Evolutionary conservation across 306 rosid species (phyloP).

Genomic region (Pyrus pyrifolia): DNA sequence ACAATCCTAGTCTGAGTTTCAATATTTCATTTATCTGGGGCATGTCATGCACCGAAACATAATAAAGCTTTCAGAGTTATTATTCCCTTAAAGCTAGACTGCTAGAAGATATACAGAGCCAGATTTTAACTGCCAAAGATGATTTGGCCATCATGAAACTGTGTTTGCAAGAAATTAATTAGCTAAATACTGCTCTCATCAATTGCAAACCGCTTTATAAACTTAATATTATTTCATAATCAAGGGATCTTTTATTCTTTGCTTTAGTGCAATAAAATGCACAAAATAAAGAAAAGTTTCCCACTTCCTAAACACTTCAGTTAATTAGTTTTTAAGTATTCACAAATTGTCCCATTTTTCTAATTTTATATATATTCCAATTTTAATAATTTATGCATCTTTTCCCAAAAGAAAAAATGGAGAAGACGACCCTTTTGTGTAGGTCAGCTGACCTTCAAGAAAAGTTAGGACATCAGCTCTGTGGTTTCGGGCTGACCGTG

Average conservation of each 20-base stretch:
- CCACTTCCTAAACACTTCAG: background rate
- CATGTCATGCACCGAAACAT: background rate
- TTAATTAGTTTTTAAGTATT: background rate
- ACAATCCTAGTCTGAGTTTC: too few relatives aligned
- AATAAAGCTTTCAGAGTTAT: too few relatives aligned
- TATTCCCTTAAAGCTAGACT: background rate
- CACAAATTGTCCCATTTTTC: background rate
- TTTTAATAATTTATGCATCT: too few relatives aligned
- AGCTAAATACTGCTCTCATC: background rate
- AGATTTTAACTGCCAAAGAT: background rate
- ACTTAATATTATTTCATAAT: background rate
- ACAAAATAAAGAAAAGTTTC: background rate
- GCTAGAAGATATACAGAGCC: background rate
- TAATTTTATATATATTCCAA: too few relatives aligned
- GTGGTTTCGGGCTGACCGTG: background rate
- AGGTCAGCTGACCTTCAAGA: too few relatives aligned
- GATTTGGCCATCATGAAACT: constrained; percentile 1
- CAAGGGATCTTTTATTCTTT: background rate
- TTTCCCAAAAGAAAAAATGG: too few relatives aligned
- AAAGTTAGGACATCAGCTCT: background rate
- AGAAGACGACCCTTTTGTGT: too few relatives aligned
- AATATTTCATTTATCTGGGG: background rate
- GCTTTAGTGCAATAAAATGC: background rate
- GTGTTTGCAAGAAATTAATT: background rate
- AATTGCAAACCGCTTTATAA: background rate